These are phyloP conservation scores for Verticillium tricorpus DNA, from an alignment of 2,329 filamentous ascomycete genomes.

Conservation along the genomic window DNA sequence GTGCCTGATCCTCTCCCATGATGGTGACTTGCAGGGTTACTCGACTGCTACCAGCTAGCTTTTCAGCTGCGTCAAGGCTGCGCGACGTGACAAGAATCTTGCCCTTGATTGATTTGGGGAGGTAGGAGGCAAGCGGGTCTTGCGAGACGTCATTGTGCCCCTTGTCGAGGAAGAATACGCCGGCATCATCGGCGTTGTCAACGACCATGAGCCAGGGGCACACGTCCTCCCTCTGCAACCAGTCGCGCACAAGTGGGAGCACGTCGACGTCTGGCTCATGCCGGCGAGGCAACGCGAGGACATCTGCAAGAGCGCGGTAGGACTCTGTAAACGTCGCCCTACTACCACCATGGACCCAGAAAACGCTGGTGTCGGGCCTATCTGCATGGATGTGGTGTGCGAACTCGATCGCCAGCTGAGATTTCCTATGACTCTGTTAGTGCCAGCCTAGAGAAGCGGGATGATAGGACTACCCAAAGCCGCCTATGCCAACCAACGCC, in stretches of 20 bases:
- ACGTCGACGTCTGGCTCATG: conserved; percentile 13
- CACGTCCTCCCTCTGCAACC: conserved; percentile 6
- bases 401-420: conserved; percentile 14
- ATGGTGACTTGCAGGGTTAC: neutral
- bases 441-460: neutral
- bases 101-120: conserved; percentile 11
- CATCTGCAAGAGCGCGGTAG: conserved; percentile 4
- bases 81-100: conserved; percentile 15
- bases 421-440: conserved; percentile 11
- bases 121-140: conserved; percentile 10
- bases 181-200: conserved; percentile 10
- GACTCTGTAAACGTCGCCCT: conserved; percentile 3
- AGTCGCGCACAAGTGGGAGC: conserved; percentile 16
- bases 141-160: neutral
- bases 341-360: conserved; percentile 9
- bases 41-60: conserved; percentile 5
- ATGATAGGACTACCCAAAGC: conserved; percentile 8
- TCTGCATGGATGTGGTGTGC: conserved; percentile 5
- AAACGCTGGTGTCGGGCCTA: conserved; percentile 5
- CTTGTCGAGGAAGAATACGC: conserved; percentile 3
- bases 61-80: conserved; percentile 12
- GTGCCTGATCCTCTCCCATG: neutral
- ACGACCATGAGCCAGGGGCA: conserved; percentile 12
- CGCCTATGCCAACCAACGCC: conserved; percentile 9
- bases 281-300: conserved; percentile 3